These are phyloP conservation scores for Danielia reshetovae DNA, from an alignment of 805 yeast genomes.

Conservation along the genomic window DNA sequence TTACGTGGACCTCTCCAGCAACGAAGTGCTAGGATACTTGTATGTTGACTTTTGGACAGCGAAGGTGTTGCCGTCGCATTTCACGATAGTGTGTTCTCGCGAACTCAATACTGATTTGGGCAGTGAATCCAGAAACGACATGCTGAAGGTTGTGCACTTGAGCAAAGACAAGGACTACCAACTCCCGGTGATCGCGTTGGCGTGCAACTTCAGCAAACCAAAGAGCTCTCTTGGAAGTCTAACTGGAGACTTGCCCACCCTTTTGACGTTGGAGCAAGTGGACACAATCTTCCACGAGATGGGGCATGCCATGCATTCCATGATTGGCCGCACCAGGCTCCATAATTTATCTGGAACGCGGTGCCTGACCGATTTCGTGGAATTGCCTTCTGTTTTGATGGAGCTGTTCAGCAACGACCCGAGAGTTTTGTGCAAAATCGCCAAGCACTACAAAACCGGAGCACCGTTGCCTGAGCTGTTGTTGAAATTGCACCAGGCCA, in stretches of 20 bases:
- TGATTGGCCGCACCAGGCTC: conserved; percentile 85
- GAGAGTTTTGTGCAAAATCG: conserved; percentile 68
- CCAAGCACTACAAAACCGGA: conserved; percentile 66
- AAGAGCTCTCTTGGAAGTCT: conserved; percentile 19
- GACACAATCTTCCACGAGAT: conserved; percentile 96
- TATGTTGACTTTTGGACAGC: conserved; percentile 87
- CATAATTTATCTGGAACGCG: conserved; percentile 95
- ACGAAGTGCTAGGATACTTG: conserved; percentile 65
- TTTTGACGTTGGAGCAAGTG: conserved; percentile 71
- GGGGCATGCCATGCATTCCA: conserved; percentile 99
- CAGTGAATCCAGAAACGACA: conserved; percentile 22
- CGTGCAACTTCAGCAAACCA: conserved; percentile 68
- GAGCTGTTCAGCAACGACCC: conserved; percentile 86
- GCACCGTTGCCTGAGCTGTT: conserved; percentile 51
- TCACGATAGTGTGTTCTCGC: conserved; percentile 93
- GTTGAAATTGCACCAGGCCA: conserved; percentile 48
- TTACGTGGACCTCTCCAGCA: conserved; percentile 56
- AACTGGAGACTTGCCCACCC: conserved; percentile 38
- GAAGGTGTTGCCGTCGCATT: conserved; percentile 85
- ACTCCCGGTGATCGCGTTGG: conserved; percentile 83
- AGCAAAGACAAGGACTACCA: conserved; percentile 56
- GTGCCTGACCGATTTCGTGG: conserved; percentile 95
- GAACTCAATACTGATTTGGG: conserved; percentile 48
- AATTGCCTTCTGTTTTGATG: conserved; percentile 93
- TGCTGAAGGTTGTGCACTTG: conserved; percentile 28